Base-by-base conservation (phyloP, 257 asterid genomes). In the Lithospermum erythrorhizon region DNA sequence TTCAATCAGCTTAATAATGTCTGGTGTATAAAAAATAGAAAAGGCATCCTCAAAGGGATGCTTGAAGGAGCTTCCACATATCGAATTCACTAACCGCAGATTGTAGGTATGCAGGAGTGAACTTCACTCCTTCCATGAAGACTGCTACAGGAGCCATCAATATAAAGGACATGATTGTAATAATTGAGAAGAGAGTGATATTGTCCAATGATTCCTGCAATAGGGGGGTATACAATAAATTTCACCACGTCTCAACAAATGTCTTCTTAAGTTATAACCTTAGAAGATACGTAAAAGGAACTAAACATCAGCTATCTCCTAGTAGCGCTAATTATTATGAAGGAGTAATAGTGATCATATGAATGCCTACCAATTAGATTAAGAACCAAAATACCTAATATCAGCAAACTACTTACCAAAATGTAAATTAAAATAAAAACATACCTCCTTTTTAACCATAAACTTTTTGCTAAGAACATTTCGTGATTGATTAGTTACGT, bases 381-480 rank as follows among this genome's bases (percentile, higher is more conserved):
- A 35, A 35, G 7, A 35, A 35, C 47, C 15, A 35, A 35, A n/a
- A n/a, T n/a, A n/a, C n/a, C n/a, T n/a, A n/a, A 35, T 35, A 58
- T 30, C 66, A 18, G 37, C 49, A 68, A 60, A 16, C 21, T 35
- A 24, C 10, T 24, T 22, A 59, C 27, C 53, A 27, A 27, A 20
- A 59, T 27, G 6, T 20, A 55, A 22, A 6, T 22, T 23, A n/a
- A 35, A 61, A 6, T 22, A 22, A n/a, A 35, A 61, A n/a, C 9
- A 23, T 82, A 90, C 97, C 97, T 90, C 95, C 76, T 87, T 85
- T 78, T 84, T 86, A 61, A 84, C 91, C 96, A 90, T 85, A 21
- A 90, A 64, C 79, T 87, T 90, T 71, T 90, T 90, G 93, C 98
- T 90, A n/a, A 90, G 94, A 59, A 90, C 98, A 82, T 90, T 90